A percentile compares a stretch with the other conserved stretches of the same genome.
Conservation (phyloP, 148 eudicot genomes). For the Heliamphora exappendiculata region DNA sequence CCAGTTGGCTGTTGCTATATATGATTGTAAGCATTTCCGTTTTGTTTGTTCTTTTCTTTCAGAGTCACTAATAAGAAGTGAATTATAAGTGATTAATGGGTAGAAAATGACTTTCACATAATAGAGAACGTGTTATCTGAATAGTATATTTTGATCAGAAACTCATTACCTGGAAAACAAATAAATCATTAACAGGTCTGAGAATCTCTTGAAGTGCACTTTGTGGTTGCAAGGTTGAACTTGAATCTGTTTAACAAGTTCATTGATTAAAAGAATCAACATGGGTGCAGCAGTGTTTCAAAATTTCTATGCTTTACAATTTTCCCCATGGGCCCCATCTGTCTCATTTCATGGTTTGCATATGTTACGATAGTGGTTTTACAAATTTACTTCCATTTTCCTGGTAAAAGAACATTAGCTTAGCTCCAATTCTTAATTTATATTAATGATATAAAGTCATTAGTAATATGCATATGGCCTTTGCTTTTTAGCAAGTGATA, state of each 20-base stretch:
- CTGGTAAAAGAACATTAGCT: not conserved
- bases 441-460: not conserved
- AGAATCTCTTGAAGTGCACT: not conserved
- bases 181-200: not conserved
- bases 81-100: not conserved
- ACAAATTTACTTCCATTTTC: not conserved
- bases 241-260: not conserved
- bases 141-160: not conserved
- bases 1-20: constrained; percentile 72
- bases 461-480: too few species aligned
- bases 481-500: constrained; percentile 1
- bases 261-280: not conserved
- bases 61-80: not conserved
- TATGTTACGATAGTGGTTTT: not conserved
- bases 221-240: not conserved
- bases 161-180: not conserved
- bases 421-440: not conserved
- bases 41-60: not conserved
- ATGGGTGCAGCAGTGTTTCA: not conserved
- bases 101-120: not conserved
- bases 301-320: not conserved
- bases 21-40: constrained; percentile 47
- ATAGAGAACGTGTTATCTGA: not conserved
- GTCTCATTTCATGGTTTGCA: not conserved
- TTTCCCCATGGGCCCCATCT: not conserved